These are phyloP conservation scores for Chimonanthus salicifolius DNA, from an alignment of 164 flowering plant species.

Conservation along the genomic window DNA sequence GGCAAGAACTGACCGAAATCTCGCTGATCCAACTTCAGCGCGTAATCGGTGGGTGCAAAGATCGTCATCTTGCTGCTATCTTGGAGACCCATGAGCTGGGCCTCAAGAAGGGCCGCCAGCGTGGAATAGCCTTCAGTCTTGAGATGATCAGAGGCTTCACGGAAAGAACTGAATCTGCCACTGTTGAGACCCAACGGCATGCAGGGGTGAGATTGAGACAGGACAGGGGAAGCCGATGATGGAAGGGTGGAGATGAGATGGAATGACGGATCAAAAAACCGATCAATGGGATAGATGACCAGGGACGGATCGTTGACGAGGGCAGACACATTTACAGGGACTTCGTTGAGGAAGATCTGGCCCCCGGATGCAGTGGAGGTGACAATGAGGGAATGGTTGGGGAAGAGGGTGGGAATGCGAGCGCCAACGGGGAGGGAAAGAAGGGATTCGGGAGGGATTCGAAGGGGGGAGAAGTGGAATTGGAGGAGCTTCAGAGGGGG, in stretches of 20 bases:
- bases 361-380: conserved; percentile 15
- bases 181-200: background rate
- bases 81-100: conserved; percentile 31
- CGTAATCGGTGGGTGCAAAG: conserved; percentile 57
- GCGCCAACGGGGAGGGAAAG: no score
- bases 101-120: conserved; percentile 50
- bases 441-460: no score
- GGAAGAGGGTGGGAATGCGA: conserved; percentile 28
- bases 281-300: conserved; percentile 31
- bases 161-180: conserved; percentile 5
- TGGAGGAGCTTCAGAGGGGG: conserved; percentile 46
- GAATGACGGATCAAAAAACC: conserved; percentile 26
- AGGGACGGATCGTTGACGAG: conserved; percentile 34
- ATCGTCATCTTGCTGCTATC: conserved; percentile 31
- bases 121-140: conserved; percentile 37
- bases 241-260: no score
- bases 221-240: background rate
- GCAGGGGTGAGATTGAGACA: conserved; percentile 10
- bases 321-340: conserved; percentile 22
- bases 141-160: conserved; percentile 21
- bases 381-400: conserved; percentile 25
- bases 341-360: conserved; percentile 31
- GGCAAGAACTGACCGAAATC: conserved; percentile 21
- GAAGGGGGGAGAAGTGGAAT: conserved; percentile 43
- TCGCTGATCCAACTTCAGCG: conserved; percentile 17